Evolutionary conservation across 179 eudicot species (phyloP), one percentile per base, ranked within the genome.

Genomic region (Beta lomatogona): DNA sequence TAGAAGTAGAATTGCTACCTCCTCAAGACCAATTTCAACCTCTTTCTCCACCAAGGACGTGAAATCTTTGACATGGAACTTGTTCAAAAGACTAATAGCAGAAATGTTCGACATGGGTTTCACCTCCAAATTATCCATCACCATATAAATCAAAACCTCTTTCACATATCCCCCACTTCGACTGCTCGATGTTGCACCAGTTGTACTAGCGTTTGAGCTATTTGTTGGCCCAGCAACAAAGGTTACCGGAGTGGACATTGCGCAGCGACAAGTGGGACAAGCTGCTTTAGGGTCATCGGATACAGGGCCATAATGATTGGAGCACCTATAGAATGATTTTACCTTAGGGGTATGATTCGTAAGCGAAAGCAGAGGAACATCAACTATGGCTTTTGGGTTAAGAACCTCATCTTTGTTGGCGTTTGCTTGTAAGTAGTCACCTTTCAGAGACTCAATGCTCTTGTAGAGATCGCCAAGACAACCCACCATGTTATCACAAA

Each of bases 101-200:
- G 84, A 84, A 18, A 86, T 80, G 13, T 79, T 74, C 7, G 90
- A 86, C 77, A 80, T 73, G 0, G 90, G 88, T 21, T 71, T 83
- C n/a, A 88, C 84, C 14, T 76, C 83, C 48, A 88, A 71, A 77
- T 88, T 73, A 82, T 88, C 90, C 85, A 81, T 83, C 36, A 88
- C 85, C 87, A 88, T 80, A 21, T 86, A 86, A 4, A 82, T 88
- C 41, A 84, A 80, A 1, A 82, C 73, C 1, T 81, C 87, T 50
- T 84, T 86, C 36, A 86, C 90, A 78, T 77, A 88, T 6, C 85
- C 83, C 4, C 22, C 54, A 48, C 44, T 10, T 13, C 22, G 10
- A 52, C 44, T 45, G 13, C 74, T 41, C 45, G 28, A 19, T 15
- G 9, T 3, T 36, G 41, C 41, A 36, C 2, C 41, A 41, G 58